Base-by-base conservation (phyloP, 1,139 yeast genomes). In the Protomyces lactucae-debilis region DNA sequence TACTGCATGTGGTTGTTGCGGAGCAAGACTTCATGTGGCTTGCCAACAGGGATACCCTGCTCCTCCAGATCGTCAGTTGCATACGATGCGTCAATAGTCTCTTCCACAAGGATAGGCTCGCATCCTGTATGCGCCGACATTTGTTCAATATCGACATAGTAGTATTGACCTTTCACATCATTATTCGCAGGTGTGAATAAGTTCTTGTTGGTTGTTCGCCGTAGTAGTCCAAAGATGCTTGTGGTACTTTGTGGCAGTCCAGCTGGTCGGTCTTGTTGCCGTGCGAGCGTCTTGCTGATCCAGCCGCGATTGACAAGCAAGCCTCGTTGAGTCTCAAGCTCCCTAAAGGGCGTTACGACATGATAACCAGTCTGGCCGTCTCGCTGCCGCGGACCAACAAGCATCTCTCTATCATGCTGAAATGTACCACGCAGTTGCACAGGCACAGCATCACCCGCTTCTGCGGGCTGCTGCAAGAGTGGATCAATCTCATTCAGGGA, bases 1-100 rank as follows among this genome's bases (percentile, higher is more conserved):
- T 93, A 93, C 75, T 93, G 97, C 75, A 92, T 78, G 74, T 93
- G 99, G 72, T 92, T 91, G 75, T 93, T 95, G 69, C 87, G 83
- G 72, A 90, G 82, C 68, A 86, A 91, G 37, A 93, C 84, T 71
- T 84, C 84, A 14, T 97, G 95, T 4, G 81, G 77, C 64, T 87
- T 84, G 0, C 97, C 99, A 32, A 95, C 75, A 2, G 99, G 99
- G 3, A 92, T 95, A 57, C 99, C 99, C 18, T 88, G 85, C 64
- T 68, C 66, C 25, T 40, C 66, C 25, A 59, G 63, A 32, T 66
- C 56, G n/a, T 69, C 69, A 3, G 68, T 63, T 1, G 53, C 64
- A 25, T 61, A 55, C 35, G 55, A 56, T 23, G 64, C 51, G 16
- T 65, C 61, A n/a, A 59, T 65, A 21, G 91, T 75, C 69, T 87